These are phyloP conservation scores for Dalbergia oliveri DNA, from an alignment of 306 rosid genomes.

Conservation along the genomic window DNA sequence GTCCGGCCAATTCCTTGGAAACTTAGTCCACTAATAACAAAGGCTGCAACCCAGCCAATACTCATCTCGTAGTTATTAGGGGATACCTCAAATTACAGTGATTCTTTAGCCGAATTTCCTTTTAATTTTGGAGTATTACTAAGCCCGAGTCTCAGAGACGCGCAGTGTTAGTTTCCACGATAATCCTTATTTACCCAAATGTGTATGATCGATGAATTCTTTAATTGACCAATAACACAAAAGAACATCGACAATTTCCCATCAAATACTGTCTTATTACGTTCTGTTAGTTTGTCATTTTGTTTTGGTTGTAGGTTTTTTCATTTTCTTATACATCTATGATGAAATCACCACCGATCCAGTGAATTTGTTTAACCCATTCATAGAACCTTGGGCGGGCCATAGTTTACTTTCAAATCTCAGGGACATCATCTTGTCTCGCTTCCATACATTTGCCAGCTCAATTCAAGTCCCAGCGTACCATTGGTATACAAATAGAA, in stretches of 20 bases:
- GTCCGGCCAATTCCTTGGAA: too few species aligned
- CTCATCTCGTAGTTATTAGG: too few species aligned
- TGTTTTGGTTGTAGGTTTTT: neutral
- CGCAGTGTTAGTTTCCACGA: too few species aligned
- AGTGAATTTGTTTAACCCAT: neutral
- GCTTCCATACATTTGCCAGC: conserved; percentile 18
- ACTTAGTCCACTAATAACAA: too few species aligned
- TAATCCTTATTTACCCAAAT: too few species aligned
- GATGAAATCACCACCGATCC: neutral
- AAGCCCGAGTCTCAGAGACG: too few species aligned
- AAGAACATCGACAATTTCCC: neutral
- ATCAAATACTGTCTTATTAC: neutral
- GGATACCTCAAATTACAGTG: too few species aligned
- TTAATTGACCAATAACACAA: neutral
- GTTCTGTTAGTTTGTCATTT: neutral
- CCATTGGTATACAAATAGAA: conserved; percentile 36
- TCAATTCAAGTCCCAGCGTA: conserved; percentile 28
- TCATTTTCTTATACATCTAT: neutral
- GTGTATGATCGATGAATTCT: neutral
- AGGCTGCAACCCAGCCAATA: too few species aligned
- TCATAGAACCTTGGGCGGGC: neutral
- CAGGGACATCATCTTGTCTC: conserved; percentile 3
- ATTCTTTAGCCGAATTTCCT: too few species aligned
- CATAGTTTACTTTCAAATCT: neutral
- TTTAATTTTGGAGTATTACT: too few species aligned